Percentiles rank a stretch among this genome's conserved stretches.
Evolutionary conservation across 768 basidiomycete genomes (phyloP).

Genomic region (Pleurotus eryngii): DNA sequence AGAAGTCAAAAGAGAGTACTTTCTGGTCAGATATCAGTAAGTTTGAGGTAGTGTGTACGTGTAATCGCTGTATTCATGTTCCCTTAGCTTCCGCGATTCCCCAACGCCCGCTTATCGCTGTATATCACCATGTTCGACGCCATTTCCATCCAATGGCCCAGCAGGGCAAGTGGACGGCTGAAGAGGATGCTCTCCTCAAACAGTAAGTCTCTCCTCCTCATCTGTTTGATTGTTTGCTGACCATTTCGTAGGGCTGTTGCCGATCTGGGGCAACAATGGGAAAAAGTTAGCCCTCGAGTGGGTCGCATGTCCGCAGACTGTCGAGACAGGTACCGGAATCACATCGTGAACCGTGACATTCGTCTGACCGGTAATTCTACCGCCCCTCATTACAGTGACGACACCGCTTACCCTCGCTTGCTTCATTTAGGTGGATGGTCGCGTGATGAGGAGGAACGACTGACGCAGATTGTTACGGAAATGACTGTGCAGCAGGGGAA

Average conservation of each 20-base stretch:
- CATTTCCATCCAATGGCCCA: slow-evolving; percentile 64
- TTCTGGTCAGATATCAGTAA: slow-evolving; percentile 84
- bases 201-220: slow-evolving; percentile 42
- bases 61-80: slow-evolving; percentile 6
- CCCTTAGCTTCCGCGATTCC: slow-evolving; percentile 63
- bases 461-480: slow-evolving; percentile 71
- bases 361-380: slow-evolving; percentile 50
- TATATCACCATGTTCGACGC: slow-evolving; percentile 79
- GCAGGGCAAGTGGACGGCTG: slow-evolving; percentile 66
- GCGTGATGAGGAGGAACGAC: slow-evolving; percentile 73
- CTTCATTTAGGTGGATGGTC: slow-evolving; percentile 58
- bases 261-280: slow-evolving; percentile 76
- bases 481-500: slow-evolving; percentile 74
- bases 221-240: background rate
- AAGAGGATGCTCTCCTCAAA: slow-evolving; percentile 63
- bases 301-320: slow-evolving; percentile 80
- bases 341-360: slow-evolving; percentile 64
- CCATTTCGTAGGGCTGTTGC: slow-evolving; percentile 53
- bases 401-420: background rate
- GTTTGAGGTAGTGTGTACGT: slow-evolving; percentile 17
- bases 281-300: slow-evolving; percentile 67
- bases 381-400: background rate
- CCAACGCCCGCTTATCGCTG: slow-evolving; percentile 75
- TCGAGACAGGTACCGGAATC: slow-evolving; percentile 83
- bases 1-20: slow-evolving; percentile 55